Evolutionary conservation across 2,329 filamentous ascomycete genomes (phyloP).

Genomic region (Monosporascus sp.): DNA sequence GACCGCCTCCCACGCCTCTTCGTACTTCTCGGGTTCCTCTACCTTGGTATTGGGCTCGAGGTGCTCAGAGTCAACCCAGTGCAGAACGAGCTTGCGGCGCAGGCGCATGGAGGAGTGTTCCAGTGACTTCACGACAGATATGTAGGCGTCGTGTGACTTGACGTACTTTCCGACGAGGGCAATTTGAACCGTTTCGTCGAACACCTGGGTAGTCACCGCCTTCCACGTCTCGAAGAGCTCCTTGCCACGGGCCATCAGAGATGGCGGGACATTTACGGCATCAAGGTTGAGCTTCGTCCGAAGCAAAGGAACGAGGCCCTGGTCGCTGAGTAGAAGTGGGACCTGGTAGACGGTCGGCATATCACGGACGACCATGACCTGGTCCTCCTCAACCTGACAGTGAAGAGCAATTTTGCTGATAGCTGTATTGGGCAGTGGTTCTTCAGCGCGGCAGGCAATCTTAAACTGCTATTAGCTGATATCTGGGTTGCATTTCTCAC

Average conservation of each 20-base stretch:
- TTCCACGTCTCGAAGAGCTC: slow-evolving; percentile 76
- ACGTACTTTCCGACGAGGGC: slow-evolving; percentile 92
- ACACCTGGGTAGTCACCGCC: slow-evolving; percentile 61
- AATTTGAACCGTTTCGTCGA: slow-evolving; percentile 69
- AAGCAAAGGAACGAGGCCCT: slow-evolving; percentile 68
- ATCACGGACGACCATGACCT: slow-evolving; percentile 86
- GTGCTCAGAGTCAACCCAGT: slow-evolving; percentile 80
- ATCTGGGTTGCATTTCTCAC: slow-evolving; percentile 2
- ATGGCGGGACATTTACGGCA: slow-evolving; percentile 43
- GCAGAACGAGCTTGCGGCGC: slow-evolving; percentile 69
- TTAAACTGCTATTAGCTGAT: slow-evolving; percentile 27
- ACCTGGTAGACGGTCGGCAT: slow-evolving; percentile 92
- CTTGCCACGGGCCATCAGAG: slow-evolving; percentile 56
- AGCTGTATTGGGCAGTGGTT: slow-evolving; percentile 65
- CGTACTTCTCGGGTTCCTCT: slow-evolving; percentile 64
- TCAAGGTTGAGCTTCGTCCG: slow-evolving; percentile 61
- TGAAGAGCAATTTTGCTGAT: slow-evolving; percentile 83
- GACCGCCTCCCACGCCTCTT: slow-evolving; percentile 80
- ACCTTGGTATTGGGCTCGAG: slow-evolving; percentile 64
- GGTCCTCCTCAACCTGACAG: slow-evolving; percentile 80
- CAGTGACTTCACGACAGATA: slow-evolving; percentile 77
- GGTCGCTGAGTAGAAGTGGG: slow-evolving; percentile 81
- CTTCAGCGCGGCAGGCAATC: slow-evolving; percentile 91
- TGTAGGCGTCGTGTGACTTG: slow-evolving; percentile 77
- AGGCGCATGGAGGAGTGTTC: slow-evolving; percentile 91